A percentile compares a stretch with the other conserved stretches of the same genome.
Conservation (phyloP, 805 yeast genomes). For the Kodamaea jinghongensis region DNA sequence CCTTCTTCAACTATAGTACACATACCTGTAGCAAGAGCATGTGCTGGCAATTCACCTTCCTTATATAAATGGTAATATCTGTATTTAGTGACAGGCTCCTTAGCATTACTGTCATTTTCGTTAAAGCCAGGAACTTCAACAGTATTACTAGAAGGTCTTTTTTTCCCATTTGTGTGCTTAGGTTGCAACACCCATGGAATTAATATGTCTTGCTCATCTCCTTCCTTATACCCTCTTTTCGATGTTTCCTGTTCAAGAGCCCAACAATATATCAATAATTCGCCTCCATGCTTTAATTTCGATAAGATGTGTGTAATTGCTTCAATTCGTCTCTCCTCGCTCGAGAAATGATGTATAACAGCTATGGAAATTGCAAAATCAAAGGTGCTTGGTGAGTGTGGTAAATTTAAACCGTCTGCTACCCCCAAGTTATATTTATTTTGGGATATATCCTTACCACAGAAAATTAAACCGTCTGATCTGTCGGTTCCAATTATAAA, state of each 20-base stretch:
- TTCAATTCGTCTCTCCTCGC: slow-evolving; percentile 68
- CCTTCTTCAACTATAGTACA: slow-evolving; percentile 61
- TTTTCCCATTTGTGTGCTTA: slow-evolving; percentile 36
- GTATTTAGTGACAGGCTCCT: slow-evolving; percentile 53
- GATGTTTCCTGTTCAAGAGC: slow-evolving; percentile 89
- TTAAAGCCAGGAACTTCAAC: not conserved
- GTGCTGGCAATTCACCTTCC: slow-evolving; percentile 76
- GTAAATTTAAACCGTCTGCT: slow-evolving; percentile 72
- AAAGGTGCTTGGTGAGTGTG: slow-evolving; percentile 35
- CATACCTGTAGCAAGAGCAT: slow-evolving; percentile 72
- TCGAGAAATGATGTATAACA: slow-evolving; percentile 94
- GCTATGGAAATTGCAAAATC: slow-evolving; percentile 95
- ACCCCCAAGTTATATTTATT: slow-evolving; percentile 56
- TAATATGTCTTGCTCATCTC: slow-evolving; percentile 88
- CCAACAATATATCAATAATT: slow-evolving; percentile 88
- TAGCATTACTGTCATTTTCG: not conserved
- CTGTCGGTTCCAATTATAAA: slow-evolving; percentile 73
- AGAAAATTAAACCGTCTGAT: slow-evolving; percentile 64
- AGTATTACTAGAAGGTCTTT: not conserved
- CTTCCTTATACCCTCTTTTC: slow-evolving; percentile 86
- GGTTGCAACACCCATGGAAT: slow-evolving; percentile 91
- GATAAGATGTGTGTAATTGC: slow-evolving; percentile 72
- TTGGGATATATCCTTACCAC: slow-evolving; percentile 50
- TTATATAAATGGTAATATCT: slow-evolving; percentile 87
- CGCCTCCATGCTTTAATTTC: slow-evolving; percentile 58